Base-by-base conservation (phyloP, 176 grass and related monocot genomes). In the Phoenix roebelenii region DNA sequence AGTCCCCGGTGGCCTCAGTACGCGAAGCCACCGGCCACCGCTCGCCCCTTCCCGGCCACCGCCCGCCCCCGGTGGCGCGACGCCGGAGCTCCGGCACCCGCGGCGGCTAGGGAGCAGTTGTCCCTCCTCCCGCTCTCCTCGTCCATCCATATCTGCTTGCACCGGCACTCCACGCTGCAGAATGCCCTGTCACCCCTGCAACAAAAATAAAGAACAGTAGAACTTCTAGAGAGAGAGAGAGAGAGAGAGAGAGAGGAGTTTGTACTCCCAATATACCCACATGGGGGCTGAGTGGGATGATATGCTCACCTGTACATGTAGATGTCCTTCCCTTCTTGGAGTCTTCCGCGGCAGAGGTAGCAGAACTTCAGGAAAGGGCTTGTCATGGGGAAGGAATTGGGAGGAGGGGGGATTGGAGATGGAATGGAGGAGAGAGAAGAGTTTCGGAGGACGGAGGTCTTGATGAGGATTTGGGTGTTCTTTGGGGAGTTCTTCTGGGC, bases 291-390 rank as follows among this genome's bases (percentile, higher is more conserved):
- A 20, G 20, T 20, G 20, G 9, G 5, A 16, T 20, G n/a, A 0
- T 12, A n/a, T 1, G 9, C 52, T 68, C 19, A 74, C 81, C 75
- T 78, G 75, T 84, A 84, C 51, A 84, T 84, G 60, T 78, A 84
- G 29, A 84, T 84, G 70, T 84, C 81, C 2, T 35, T 32, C 39
- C 64, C 75, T 48, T 74, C 22, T 22, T 72, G 68, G 22, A 84
- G 81, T 35, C 55, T 63, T 49, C 24, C 18, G 70, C 4, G 70
- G 81, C 81, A 78, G 54, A 74, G 54, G 70, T 65, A 74, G 70
- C 81, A 84, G 49, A 50, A 30, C 24, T 84, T 70, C 49, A 84
- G 55, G 64, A 84, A 83, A 3, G 74, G 26, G 63, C 57, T 32
- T 4, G 32, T 20, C 20, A 20, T 0, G 0, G n/a, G 0, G 19